Percentiles rank a stretch among this genome's conserved stretches.
phyloP scores from a whole-genome alignment of 2,329 filamentous ascomycete genomes.

The Aspergillus fijiensis region DNA sequence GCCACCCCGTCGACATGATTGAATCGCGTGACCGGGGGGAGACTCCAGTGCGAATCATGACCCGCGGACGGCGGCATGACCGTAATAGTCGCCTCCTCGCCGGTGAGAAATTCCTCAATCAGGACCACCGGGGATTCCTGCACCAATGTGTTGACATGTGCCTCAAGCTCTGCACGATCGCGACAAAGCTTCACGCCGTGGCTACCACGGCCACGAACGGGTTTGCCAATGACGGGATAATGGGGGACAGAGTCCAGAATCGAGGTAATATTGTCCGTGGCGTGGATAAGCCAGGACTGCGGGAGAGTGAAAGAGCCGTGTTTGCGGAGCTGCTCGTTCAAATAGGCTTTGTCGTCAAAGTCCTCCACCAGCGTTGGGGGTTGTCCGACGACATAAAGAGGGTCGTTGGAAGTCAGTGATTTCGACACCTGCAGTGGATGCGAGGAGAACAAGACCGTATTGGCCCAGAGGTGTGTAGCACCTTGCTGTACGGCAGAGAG shows the following conservation, averaged over 20 bases:
- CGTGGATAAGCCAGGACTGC: constrained; percentile 34
- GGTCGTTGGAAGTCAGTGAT: constrained; percentile 29
- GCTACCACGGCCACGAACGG: constrained; percentile 51
- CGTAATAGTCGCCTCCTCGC: constrained; percentile 53
- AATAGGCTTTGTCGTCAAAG: constrained; percentile 53
- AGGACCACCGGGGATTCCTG: constrained; percentile 42
- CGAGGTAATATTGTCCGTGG: constrained; percentile 13
- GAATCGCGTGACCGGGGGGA: constrained; percentile 50
- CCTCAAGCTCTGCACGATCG: constrained; percentile 27
- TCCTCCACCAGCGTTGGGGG: constrained; percentile 49
- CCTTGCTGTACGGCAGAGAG: constrained; percentile 40
- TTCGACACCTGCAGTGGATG: constrained; percentile 50
- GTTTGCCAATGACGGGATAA: constrained; percentile 51
- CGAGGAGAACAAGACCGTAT: constrained; percentile 51
- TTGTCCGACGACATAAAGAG: constrained; percentile 48
- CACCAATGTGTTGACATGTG: constrained; percentile 39
- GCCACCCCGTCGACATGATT: constrained; percentile 51
- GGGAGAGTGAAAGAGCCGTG: constrained; percentile 44
- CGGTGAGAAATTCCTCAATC: constrained; percentile 50
- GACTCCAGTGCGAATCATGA: constrained; percentile 40
- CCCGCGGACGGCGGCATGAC: constrained; percentile 50
- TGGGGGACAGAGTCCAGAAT: constrained; percentile 16
- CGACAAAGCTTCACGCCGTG: constrained; percentile 52
- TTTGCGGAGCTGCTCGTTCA: constrained; percentile 46
- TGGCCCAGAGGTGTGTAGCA: constrained; percentile 52